Evolutionary conservation across 2,329 filamentous ascomycete species (phyloP).

Genomic region (Aspergillus neoniger): DNA sequence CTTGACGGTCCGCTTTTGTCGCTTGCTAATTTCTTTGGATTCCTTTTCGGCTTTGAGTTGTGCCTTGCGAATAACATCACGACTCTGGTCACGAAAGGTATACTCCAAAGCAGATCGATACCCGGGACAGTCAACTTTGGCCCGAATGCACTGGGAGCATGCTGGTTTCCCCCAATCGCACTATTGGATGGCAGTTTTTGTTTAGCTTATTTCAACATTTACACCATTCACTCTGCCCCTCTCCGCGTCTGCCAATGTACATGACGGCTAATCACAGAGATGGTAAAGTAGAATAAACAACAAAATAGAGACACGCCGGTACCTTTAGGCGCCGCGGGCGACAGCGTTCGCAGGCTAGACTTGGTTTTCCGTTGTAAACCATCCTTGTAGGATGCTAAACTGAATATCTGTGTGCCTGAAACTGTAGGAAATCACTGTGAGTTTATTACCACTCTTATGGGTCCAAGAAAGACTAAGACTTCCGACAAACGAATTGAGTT

Average conservation of each 20-base stretch:
- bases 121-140: conserved; percentile 1
- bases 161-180: conserved; percentile 4
- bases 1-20: not conserved
- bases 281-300: not conserved
- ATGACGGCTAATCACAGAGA: not conserved
- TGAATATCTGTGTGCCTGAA: not conserved
- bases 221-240: not conserved
- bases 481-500: too few relatives aligned
- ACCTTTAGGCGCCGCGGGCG: conserved; percentile 8
- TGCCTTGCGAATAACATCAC: conserved; percentile 7
- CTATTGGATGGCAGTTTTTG: not conserved
- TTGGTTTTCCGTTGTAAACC: conserved; percentile 5
- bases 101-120: not conserved
- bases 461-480: too few relatives aligned
- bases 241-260: not conserved
- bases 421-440: too few relatives aligned
- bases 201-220: not conserved
- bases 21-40: not conserved
- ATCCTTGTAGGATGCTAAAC: not conserved
- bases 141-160: conserved; percentile 7
- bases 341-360: conserved; percentile 1
- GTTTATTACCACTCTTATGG: too few relatives aligned
- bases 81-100: conserved; percentile 5
- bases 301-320: not conserved
- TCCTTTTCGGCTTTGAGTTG: not conserved